These are phyloP conservation scores for Chlorella sp. DNA, from an alignment of 139 green algal genomes.

Conservation along the genomic window DNA sequence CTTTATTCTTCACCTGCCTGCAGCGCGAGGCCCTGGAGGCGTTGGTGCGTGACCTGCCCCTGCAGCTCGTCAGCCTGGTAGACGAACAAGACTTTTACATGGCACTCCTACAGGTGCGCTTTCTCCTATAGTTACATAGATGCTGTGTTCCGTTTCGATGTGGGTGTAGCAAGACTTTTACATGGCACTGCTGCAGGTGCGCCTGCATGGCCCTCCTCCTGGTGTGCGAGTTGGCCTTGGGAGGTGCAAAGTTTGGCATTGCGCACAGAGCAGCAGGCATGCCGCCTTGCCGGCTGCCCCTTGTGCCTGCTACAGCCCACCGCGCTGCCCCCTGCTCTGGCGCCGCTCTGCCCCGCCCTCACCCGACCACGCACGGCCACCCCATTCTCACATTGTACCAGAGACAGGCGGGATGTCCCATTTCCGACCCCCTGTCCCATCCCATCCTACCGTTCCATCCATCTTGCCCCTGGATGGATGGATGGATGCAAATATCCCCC, in stretches of 20 bases:
- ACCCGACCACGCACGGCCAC: too few relatives aligned
- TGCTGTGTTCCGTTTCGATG: too few relatives aligned
- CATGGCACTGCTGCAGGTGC: not conserved
- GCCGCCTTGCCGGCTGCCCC: not conserved
- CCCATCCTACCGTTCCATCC: too few relatives aligned
- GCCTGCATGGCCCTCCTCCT: not conserved
- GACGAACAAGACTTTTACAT: conserved; percentile 71
- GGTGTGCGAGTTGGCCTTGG: not conserved
- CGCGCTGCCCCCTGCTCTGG: not conserved
- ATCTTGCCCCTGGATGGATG: too few relatives aligned
- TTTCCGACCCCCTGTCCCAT: too few relatives aligned
- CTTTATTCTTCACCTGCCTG: not conserved
- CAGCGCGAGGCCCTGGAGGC: conserved; percentile 3
- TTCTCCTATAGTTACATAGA: too few relatives aligned
- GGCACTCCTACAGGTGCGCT: conserved; percentile 32
- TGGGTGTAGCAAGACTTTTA: not conserved
- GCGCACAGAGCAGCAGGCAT: not conserved
- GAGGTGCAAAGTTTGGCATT: too few relatives aligned
- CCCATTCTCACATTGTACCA: too few relatives aligned
- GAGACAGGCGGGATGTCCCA: too few relatives aligned
- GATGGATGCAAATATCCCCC: too few relatives aligned
- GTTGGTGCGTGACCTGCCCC: conserved; percentile 55
- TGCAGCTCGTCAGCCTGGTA: conserved; percentile 45
- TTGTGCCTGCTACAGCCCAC: not conserved
- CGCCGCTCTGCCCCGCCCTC: not conserved